Conservation (phyloP, 2,329 filamentous ascomycete species). For the Cladorrhinum sp. region DNA sequence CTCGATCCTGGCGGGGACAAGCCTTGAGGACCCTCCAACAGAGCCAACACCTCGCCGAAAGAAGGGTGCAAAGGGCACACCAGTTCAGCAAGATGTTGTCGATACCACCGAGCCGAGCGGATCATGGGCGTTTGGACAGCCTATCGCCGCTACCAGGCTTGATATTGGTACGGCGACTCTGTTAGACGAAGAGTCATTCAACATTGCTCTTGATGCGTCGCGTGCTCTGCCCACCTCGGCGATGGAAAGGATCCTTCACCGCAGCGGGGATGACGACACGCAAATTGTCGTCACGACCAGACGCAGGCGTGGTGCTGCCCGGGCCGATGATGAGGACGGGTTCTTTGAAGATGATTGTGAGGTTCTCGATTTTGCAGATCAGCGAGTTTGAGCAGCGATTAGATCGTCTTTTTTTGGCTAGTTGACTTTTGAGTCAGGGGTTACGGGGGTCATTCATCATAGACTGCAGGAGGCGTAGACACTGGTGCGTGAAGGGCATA, state of each 20-base stretch:
- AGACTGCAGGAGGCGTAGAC: conserved; percentile 1
- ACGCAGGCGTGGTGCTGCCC: conserved; percentile 58
- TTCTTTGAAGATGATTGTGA: conserved; percentile 95
- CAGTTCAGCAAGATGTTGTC: conserved; percentile 9
- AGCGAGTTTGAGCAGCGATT: conserved; percentile 50
- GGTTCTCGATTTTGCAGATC: conserved; percentile 81
- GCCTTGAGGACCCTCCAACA: conserved; percentile 38
- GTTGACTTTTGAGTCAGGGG: conserved; percentile 2
- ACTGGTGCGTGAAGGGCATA: neutral
- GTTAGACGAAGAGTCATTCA: conserved; percentile 51
- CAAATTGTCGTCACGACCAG: conserved; percentile 81
- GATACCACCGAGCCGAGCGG: conserved; percentile 7
- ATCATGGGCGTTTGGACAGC: conserved; percentile 60
- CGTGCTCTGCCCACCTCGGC: conserved; percentile 60
- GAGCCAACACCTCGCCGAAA: conserved; percentile 27
- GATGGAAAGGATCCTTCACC: conserved; percentile 60
- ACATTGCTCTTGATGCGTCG: conserved; percentile 50
- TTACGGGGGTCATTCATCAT: neutral
- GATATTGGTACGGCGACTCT: conserved; percentile 48
- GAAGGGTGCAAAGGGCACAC: conserved; percentile 16
- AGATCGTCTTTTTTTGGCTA: neutral
- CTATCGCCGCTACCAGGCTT: conserved; percentile 48
- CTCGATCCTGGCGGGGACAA: conserved; percentile 40
- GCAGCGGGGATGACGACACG: conserved; percentile 60
- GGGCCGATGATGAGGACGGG: conserved; percentile 60